Evolutionary conservation across 2,329 filamentous ascomycete genomes (phyloP).

Genomic region (Onygenales sp.): DNA sequence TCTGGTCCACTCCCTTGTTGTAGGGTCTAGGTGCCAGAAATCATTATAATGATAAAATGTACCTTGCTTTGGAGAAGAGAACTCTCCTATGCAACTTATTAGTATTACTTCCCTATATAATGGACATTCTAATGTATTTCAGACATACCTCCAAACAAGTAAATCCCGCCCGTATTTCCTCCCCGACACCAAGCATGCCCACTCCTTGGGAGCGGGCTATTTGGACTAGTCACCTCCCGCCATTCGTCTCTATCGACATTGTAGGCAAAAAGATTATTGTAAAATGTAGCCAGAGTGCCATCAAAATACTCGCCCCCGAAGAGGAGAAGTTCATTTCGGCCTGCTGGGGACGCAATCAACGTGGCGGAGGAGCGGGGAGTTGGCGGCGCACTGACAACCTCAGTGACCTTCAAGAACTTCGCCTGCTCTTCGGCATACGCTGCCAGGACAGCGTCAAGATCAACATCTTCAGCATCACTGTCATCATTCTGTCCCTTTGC

Average conservation of each 20-base stretch:
- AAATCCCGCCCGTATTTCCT: constrained; percentile 74
- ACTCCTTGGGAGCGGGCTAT: constrained; percentile 79
- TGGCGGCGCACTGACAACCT: constrained; percentile 63
- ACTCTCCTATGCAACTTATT: constrained; percentile 51
- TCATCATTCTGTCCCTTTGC: constrained; percentile 58
- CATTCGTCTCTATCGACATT: constrained; percentile 80
- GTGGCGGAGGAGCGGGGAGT: constrained; percentile 70
- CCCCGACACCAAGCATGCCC: constrained; percentile 93
- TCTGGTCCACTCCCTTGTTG: constrained; percentile 78
- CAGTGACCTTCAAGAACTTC: constrained; percentile 87
- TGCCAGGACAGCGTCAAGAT: constrained; percentile 85
- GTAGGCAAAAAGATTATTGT: constrained; percentile 58
- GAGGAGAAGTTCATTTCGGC: constrained; percentile 77
- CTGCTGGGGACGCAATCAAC: constrained; percentile 73
- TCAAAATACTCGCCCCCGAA: constrained; percentile 97
- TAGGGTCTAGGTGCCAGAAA: constrained; percentile 87
- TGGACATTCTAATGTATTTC: not conserved
- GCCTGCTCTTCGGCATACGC: constrained; percentile 91
- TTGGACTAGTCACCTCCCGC: constrained; percentile 82
- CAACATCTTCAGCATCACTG: constrained; percentile 84
- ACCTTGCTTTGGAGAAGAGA: constrained; percentile 91
- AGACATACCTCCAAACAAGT: constrained; percentile 66
- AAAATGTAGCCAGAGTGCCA: constrained; percentile 68
- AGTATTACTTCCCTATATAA: not conserved
- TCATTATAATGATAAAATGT: constrained; percentile 99